Evolutionary conservation across 805 yeast genomes (phyloP), one percentile per base, ranked within the genome.

Genomic region (Candida maris): DNA sequence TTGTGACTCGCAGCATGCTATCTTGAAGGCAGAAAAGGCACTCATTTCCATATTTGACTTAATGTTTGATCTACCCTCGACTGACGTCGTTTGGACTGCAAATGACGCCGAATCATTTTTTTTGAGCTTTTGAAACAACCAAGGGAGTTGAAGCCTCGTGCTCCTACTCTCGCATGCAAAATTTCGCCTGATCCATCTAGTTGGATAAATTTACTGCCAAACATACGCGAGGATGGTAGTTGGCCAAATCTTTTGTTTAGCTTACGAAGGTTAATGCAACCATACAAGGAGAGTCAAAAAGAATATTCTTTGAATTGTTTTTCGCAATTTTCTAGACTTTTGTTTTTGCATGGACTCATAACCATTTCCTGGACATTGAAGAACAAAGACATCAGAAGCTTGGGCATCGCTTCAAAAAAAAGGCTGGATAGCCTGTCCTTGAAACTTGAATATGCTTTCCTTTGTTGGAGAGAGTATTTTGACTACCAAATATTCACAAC

Each of bases 21-120:
- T 63, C 18, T 51, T 68, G 10, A 54, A 57, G 36, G 48, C 59
- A 3, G 59, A 55, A 22, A 50, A 58, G 7, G 56, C 62, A 12
- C 48, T 60, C 19, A 33, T 70, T n/a, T 62, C 73, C 1, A 59
- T 64, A 1, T 71, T 70, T 48, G 72, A 69, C 19, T 53, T 71
- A 14, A 62, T 67, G 15, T 40, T 69, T 13, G 75, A 70, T 26
- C 49, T 71, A 23, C 76, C 76, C 2, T 68, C 64, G 23, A 51
- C 70, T 1, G 76, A 71, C 40, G 57, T 64, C 3, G 66, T 68
- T 16, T 71, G 76, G 76, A 41, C 54, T 19, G 67, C 73, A 6
- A 17, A 35, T 1, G 46, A 45, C 31, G 48, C 54, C 0, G 12
- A 27, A 1, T 23, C 32, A 3, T 64, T 64, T 31, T 41, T 49